Evolutionary conservation across 1,139 yeast genomes (phyloP).

Genomic region (Yamadazyma aaseri): DNA sequence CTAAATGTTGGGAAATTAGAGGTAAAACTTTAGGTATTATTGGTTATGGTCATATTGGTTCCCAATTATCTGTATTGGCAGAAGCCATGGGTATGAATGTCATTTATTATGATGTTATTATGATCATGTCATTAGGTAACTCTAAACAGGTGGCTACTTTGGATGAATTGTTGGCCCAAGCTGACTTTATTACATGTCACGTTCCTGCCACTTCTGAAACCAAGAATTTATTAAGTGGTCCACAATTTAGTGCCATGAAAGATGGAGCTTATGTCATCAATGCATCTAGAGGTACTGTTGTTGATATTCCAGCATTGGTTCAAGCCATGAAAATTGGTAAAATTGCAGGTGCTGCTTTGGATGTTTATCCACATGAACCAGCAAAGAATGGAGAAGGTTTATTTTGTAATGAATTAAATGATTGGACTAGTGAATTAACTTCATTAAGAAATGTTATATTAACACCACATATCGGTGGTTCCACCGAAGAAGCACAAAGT

Average conservation of each 20-base stretch:
- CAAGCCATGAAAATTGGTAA: constrained; percentile 91
- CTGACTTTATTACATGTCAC: constrained; percentile 91
- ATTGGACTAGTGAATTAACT: constrained; percentile 82
- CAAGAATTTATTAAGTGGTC: constrained; percentile 80
- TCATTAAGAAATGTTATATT: constrained; percentile 84
- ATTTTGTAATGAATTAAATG: constrained; percentile 69
- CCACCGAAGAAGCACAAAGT: constrained; percentile 98
- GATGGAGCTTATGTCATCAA: constrained; percentile 92
- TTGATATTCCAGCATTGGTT: constrained; percentile 90
- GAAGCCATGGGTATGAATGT: constrained; percentile 99
- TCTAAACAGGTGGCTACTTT: constrained; percentile 89
- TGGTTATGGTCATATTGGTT: constrained; percentile 98
- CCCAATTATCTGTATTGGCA: constrained; percentile 94
- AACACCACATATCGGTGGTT: constrained; percentile 98
- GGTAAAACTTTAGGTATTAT: constrained; percentile 97
- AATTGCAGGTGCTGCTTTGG: constrained; percentile 96
- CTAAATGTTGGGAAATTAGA: constrained; percentile 98
- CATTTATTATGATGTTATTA: constrained; percentile 83
- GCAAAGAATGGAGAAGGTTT: constrained; percentile 90
- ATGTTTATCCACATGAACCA: constrained; percentile 97
- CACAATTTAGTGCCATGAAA: constrained; percentile 95
- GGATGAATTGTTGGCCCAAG: constrained; percentile 72
- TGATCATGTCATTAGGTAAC: constrained; percentile 96
- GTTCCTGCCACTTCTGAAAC: constrained; percentile 96
- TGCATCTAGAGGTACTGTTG: constrained; percentile 97